Evolutionary conservation across 352 stramenopile genomes (phyloP).

Genomic region (Globisporangium lucens): DNA sequence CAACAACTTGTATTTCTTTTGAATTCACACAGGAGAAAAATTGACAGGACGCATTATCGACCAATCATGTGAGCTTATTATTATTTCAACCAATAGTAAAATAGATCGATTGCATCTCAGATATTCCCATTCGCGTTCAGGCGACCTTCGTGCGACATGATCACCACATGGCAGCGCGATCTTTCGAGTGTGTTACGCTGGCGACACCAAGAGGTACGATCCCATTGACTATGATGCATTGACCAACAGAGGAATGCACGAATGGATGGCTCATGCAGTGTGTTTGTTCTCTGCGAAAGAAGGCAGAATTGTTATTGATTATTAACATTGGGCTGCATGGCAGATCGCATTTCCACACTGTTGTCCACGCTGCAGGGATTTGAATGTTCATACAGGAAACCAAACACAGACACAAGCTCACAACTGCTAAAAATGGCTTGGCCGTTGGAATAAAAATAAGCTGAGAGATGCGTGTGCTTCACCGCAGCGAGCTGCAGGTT

Average conservation of each 20-base stretch:
- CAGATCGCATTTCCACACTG: neutral
- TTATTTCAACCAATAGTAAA: neutral
- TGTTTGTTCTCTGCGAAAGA: neutral
- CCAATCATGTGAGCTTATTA: neutral
- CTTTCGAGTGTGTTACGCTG: neutral
- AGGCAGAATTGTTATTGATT: neutral
- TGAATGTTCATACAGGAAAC: neutral
- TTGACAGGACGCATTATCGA: neutral
- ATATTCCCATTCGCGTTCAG: neutral
- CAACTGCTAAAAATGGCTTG: neutral
- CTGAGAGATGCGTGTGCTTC: neutral
- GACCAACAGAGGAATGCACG: neutral
- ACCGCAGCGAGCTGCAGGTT: neutral
- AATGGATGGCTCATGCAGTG: neutral
- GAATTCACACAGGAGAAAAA: neutral
- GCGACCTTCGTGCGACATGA: neutral
- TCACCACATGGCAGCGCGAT: neutral
- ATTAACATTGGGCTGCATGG: neutral
- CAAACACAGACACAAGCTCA: neutral
- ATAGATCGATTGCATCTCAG: neutral
- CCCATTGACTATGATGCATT: neutral
- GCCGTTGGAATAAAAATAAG: conserved; percentile 1
- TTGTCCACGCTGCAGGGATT: neutral
- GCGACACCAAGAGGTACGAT: neutral
- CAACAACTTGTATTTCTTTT: neutral